These are phyloP conservation scores for Naegleria gruberi DNA, from an alignment of 208 protist genomes.

Conservation along the genomic window DNA sequence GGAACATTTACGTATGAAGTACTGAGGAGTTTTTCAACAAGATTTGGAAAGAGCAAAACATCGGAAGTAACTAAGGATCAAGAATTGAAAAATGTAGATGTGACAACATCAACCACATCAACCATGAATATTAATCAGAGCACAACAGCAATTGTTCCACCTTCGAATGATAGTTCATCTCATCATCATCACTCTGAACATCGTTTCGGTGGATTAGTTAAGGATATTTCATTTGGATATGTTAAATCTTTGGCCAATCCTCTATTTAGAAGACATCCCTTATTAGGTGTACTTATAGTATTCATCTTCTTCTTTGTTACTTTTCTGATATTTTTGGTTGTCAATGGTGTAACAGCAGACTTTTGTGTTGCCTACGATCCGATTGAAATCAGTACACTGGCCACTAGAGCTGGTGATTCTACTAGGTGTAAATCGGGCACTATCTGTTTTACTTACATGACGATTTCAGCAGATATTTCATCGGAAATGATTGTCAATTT, in stretches of 20 bases:
- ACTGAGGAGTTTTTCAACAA: background rate
- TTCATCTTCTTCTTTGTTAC: background rate
- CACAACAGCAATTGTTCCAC: background rate
- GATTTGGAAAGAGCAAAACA: background rate
- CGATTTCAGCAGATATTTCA: background rate
- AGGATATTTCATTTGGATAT: background rate
- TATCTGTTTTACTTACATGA: slow-evolving; percentile 6
- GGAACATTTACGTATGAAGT: background rate
- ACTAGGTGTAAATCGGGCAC: background rate
- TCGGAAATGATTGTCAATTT: slow-evolving; percentile 14
- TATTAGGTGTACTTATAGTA: background rate
- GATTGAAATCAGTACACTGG: background rate
- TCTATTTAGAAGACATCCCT: background rate
- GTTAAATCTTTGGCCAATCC: background rate
- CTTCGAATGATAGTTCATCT: background rate
- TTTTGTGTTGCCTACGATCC: background rate
- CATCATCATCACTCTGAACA: background rate
- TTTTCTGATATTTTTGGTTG: background rate
- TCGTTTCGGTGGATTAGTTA: background rate
- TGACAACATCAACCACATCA: too few relatives aligned
- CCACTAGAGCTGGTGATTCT: background rate
- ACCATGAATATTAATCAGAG: background rate
- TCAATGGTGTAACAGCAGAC: background rate
- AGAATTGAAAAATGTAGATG: too few relatives aligned
- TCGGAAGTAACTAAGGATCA: background rate